Conservation (phyloP, 371 early-diverging fungal species). For the Phascolomyces articulosus region DNA sequence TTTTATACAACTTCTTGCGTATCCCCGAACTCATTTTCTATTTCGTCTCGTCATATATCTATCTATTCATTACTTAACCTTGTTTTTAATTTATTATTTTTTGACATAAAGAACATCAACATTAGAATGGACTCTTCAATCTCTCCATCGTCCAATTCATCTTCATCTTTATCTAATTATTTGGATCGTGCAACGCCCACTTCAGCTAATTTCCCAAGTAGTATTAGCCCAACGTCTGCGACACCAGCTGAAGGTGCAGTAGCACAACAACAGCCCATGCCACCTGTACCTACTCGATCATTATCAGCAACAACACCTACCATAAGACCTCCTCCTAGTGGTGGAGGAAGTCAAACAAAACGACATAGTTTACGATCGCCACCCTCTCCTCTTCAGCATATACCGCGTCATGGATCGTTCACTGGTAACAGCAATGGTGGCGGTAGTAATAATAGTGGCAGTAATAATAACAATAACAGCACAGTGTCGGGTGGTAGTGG, state of each 20-base stretch:
- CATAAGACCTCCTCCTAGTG: constrained; percentile 36
- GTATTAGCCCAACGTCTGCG: constrained; percentile 13
- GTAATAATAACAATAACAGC: too few relatives aligned
- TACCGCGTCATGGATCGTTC: constrained; percentile 15
- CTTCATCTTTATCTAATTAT: constrained; percentile 29
- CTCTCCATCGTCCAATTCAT: constrained; percentile 31
- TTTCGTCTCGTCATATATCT: too few relatives aligned
- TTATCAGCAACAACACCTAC: constrained; percentile 33
- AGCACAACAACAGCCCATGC: not conserved
- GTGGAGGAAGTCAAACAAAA: constrained; percentile 42
- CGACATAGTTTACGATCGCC: constrained; percentile 34
- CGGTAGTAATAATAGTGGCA: not conserved
- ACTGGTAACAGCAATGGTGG: constrained; percentile 3
- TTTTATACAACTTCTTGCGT: not conserved
- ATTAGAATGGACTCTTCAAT: constrained; percentile 11
- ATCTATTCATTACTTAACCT: too few relatives aligned
- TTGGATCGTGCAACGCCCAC: constrained; percentile 23
- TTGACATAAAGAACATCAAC: too few relatives aligned
- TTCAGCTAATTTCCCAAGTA: constrained; percentile 8
- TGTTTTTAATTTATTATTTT: too few relatives aligned
- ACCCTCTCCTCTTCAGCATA: constrained; percentile 19
- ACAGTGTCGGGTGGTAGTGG: not conserved
- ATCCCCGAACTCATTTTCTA: too few relatives aligned
- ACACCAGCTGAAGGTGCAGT: not conserved
- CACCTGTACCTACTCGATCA: constrained; percentile 28